A percentile compares a stretch with the other conserved stretches of the same genome.
Conservation (phyloP, 148 eudicot species). For the Spergularia bocconei region DNA sequence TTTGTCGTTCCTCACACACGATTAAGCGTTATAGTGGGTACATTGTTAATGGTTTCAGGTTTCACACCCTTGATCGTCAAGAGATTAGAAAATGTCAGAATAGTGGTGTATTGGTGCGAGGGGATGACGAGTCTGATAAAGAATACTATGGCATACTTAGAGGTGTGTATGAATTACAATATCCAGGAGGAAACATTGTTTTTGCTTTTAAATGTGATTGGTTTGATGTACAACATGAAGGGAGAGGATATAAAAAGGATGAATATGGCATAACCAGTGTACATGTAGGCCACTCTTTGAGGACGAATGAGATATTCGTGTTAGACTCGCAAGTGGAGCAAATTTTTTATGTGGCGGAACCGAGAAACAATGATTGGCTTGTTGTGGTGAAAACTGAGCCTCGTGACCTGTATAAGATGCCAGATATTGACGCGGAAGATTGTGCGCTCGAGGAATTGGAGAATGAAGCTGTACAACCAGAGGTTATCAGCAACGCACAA, state of each 20-base stretch:
- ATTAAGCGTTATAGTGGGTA: background rate
- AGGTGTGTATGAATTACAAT: background rate
- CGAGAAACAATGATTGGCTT: background rate
- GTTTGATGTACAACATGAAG: conserved; percentile 6
- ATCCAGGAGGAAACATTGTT: background rate
- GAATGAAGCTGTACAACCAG: background rate
- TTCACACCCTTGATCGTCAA: background rate
- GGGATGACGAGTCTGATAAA: conserved; percentile 7
- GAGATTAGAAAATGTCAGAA: background rate
- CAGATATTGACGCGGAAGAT: background rate
- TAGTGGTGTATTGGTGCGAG: conserved; percentile 11
- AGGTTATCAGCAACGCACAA: background rate
- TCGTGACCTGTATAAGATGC: conserved; percentile 6
- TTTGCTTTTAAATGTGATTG: conserved; percentile 12
- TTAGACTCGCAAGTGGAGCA: conserved; percentile 14
- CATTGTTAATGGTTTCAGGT: background rate
- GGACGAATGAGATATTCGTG: background rate
- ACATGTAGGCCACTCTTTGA: background rate
- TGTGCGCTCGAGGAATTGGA: background rate
- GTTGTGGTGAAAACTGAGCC: conserved; percentile 9
- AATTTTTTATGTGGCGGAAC: background rate
- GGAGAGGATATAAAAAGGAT: background rate
- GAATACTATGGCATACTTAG: conserved; percentile 14
- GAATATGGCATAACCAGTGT: background rate
- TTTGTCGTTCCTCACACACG: conserved; percentile 2